Evolutionary conservation across 257 asterid genomes (phyloP).

Genomic region (Capsicum chinense): DNA sequence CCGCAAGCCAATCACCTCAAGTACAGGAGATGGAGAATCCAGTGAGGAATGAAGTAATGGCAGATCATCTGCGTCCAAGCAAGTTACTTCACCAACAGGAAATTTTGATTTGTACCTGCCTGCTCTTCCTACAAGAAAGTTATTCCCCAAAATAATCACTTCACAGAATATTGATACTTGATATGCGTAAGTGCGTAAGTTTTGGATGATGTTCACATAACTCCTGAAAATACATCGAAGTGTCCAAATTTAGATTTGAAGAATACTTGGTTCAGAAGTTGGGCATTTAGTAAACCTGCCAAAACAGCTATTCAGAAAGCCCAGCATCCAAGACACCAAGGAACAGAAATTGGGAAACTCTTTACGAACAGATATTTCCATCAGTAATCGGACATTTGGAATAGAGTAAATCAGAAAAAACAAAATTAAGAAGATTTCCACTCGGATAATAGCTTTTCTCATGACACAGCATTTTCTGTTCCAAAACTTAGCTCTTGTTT

Average conservation of each 20-base stretch:
- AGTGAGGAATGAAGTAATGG: slow-evolving; percentile 83
- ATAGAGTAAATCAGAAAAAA: not conserved
- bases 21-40: slow-evolving; percentile 72
- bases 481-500: not conserved
- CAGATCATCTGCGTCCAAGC: slow-evolving; percentile 63
- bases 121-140: slow-evolving; percentile 83
- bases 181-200: not conserved
- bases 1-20: slow-evolving; percentile 60
- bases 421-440: not conserved
- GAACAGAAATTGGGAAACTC: not conserved
- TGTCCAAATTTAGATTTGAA: slow-evolving; percentile 19
- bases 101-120: slow-evolving; percentile 90
- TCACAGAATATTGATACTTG: not conserved
- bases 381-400: not conserved
- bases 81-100: slow-evolving; percentile 91
- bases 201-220: not conserved
- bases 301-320: not conserved
- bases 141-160: not conserved
- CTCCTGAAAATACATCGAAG: not conserved
- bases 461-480: not conserved
- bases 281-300: not conserved
- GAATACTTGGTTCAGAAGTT: not conserved
- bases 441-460: not conserved
- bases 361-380: not conserved
- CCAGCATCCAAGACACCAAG: not conserved